These are phyloP conservation scores for Scortechinia acanthostroma DNA, from an alignment of 2,329 filamentous ascomycete species.

Conservation along the genomic window DNA sequence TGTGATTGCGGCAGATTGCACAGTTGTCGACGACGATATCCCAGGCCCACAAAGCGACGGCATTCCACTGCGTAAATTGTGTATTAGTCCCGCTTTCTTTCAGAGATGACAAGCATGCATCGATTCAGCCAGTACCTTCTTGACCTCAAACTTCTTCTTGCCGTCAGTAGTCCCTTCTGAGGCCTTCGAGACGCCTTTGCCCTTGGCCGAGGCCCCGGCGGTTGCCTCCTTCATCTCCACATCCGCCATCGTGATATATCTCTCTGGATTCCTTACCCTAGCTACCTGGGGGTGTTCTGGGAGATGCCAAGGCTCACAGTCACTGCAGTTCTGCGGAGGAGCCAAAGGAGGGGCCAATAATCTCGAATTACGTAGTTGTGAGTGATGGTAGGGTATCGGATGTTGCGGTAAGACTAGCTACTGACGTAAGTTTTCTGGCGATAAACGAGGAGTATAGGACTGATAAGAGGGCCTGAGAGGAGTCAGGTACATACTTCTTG, in stretches of 20 bases:
- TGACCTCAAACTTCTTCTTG: conserved; percentile 97
- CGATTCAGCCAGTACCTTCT: conserved; percentile 63
- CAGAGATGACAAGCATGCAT: conserved; percentile 6
- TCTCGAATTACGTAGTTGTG: no score
- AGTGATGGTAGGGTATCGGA: no score
- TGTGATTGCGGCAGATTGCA: conserved; percentile 97
- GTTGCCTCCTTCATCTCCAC: conserved; percentile 92
- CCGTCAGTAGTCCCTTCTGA: conserved; percentile 45
- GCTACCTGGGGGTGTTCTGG: no score
- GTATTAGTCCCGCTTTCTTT: conserved; percentile 10
- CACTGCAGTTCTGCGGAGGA: no score
- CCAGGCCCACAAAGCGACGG: conserved; percentile 97
- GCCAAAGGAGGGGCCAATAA: no score
- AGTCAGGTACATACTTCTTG: no score
- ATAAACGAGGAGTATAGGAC: no score
- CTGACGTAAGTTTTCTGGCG: no score
- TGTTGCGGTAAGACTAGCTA: no score
- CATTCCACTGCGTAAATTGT: conserved; percentile 75
- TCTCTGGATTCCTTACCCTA: no score
- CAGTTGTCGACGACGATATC: conserved; percentile 99
- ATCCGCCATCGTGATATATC: conserved; percentile 72
- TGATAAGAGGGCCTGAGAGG: no score
- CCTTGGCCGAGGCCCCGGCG: conserved; percentile 35
- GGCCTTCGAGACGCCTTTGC: conserved; percentile 39
- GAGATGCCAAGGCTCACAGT: no score